Conservation (phyloP, 2,329 filamentous ascomycete genomes). For the Xylaria sp. region DNA sequence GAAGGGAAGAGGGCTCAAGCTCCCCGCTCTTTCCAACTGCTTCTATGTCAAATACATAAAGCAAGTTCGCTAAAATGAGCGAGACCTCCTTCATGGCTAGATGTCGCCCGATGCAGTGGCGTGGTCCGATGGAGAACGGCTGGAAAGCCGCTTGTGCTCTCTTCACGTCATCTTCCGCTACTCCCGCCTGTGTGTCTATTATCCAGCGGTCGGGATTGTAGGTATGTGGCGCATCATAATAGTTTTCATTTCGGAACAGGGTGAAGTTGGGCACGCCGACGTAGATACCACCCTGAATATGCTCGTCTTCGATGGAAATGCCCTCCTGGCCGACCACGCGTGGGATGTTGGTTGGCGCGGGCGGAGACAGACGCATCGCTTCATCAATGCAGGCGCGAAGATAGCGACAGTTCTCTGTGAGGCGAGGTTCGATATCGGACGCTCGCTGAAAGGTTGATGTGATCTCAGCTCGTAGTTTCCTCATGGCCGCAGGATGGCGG, state of each 20-base stretch:
- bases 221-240: slow-evolving; percentile 23
- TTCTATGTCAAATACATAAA: slow-evolving; percentile 15
- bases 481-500: slow-evolving; percentile 16
- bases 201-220: slow-evolving; percentile 38
- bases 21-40: slow-evolving; percentile 1
- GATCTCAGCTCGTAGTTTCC: background rate
- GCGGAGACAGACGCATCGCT: slow-evolving; percentile 34
- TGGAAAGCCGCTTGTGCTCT: slow-evolving; percentile 9
- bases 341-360: slow-evolving; percentile 25
- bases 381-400: slow-evolving; percentile 38
- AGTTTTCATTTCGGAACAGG: slow-evolving; percentile 21
- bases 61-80: slow-evolving; percentile 3
- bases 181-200: background rate
- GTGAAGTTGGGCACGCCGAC: slow-evolving; percentile 29
- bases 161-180: slow-evolving; percentile 15
- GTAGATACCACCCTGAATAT: slow-evolving; percentile 23
- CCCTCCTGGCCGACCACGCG: slow-evolving; percentile 29
- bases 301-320: slow-evolving; percentile 12
- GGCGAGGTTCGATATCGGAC: slow-evolving; percentile 23
- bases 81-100: slow-evolving; percentile 12
- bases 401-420: slow-evolving; percentile 29
- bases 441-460: background rate
- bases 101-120: slow-evolving; percentile 18
- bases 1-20: background rate
- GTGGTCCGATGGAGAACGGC: slow-evolving; percentile 21